A percentile compares a stretch with the other conserved stretches of the same genome.
Evolutionary conservation across 2,329 filamentous ascomycete genomes (phyloP).

Genomic region (Aureobasidium sp.): DNA sequence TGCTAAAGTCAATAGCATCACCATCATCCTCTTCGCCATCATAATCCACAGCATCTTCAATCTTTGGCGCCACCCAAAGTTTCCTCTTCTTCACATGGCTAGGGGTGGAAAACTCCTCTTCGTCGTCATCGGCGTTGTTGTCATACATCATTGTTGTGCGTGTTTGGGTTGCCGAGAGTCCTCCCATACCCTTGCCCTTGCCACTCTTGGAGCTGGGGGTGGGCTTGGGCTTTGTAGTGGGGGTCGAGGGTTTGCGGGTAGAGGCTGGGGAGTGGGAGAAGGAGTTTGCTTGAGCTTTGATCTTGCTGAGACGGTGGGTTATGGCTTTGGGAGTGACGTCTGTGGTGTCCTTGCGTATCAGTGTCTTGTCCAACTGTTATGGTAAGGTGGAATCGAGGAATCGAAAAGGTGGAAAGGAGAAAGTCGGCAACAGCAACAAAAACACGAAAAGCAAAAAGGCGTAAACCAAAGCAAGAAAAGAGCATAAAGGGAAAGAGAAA

Average conservation of each 20-base stretch:
- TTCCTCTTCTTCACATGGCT: not conserved
- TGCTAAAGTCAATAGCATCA: not conserved
- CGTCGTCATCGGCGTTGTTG: constrained; percentile 3
- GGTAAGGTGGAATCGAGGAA: no score
- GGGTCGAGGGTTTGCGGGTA: not conserved
- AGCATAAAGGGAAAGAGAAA: not conserved
- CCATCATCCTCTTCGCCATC: not conserved
- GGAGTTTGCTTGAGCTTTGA: constrained; percentile 11
- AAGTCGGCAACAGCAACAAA: no score
- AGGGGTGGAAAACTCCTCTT: not conserved
- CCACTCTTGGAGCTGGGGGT: not conserved
- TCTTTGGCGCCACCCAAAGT: not conserved
- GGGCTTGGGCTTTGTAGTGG: not conserved
- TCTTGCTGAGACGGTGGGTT: constrained; percentile 22
- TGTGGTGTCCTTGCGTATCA: no score
- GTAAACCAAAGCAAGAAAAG: not conserved
- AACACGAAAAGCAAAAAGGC: no score
- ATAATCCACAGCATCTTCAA: not conserved
- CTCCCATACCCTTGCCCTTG: not conserved
- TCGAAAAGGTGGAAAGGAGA: no score
- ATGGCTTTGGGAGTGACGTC: constrained; percentile 27
- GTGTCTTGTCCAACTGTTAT: no score
- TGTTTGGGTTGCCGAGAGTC: not conserved
- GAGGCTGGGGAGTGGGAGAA: not conserved
- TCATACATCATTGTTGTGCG: not conserved